Evolutionary conservation across 306 rosid species (phyloP).

Genomic region (Herpetospermum pedunculosum): DNA sequence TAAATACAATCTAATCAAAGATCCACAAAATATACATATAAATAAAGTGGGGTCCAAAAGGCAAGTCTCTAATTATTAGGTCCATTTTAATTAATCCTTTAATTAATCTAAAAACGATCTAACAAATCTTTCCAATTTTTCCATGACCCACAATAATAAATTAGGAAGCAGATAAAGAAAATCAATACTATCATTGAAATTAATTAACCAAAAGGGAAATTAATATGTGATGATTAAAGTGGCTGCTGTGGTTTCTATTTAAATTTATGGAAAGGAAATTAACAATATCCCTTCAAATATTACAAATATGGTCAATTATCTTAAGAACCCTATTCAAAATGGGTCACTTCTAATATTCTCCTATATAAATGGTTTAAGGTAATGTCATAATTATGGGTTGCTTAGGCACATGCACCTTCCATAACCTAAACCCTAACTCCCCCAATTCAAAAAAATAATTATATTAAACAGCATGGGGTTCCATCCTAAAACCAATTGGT

Average conservation of each 20-base stretch:
- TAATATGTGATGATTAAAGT: conserved; percentile 9
- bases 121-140: neutral
- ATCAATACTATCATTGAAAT: neutral
- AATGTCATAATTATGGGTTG: conserved; percentile 2
- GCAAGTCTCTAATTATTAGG: conserved; percentile 8
- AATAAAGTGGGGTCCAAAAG: conserved; percentile 6
- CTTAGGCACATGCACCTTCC: neutral
- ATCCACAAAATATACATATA: neutral
- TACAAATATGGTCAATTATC: neutral
- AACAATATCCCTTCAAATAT: neutral
- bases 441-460: too few species aligned
- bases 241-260: neutral
- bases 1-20: neutral
- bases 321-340: too few species aligned
- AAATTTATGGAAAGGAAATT: neutral
- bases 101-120: neutral
- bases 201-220: conserved; percentile 5
- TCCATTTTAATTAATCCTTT: neutral
- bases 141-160: conserved; percentile 8
- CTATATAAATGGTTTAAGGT: neutral
- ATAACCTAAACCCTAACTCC: neutral
- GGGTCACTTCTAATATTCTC: neutral
- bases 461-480: too few species aligned
- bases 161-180: conserved; percentile 1
- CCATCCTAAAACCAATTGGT: too few species aligned